These are phyloP conservation scores for Brassica carinata DNA, from an alignment of 345 rosid species.

Conservation along the genomic window DNA sequence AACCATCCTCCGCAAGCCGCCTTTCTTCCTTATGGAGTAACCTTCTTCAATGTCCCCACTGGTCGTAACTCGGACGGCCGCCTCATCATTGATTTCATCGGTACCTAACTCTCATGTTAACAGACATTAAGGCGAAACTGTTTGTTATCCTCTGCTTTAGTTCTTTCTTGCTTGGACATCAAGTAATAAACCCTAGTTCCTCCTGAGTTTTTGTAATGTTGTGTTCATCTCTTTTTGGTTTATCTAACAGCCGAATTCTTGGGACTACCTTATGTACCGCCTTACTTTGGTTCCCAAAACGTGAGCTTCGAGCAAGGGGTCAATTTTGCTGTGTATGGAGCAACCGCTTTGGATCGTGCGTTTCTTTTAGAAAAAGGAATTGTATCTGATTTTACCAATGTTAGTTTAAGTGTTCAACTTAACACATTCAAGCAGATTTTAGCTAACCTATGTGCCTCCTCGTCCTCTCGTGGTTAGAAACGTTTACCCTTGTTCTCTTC, in stretches of 20 bases:
- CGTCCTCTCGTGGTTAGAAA: conserved; percentile 38
- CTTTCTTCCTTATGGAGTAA: conserved; percentile 49
- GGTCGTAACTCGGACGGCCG: conserved; percentile 60
- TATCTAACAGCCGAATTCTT: conserved; percentile 43
- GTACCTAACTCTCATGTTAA: conserved; percentile 25
- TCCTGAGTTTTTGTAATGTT: background rate
- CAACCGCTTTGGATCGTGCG: conserved; percentile 46
- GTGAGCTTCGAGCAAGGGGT: conserved; percentile 44
- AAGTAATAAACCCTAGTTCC: conserved; percentile 1
- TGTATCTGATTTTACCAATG: conserved; percentile 25
- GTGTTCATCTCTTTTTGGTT: background rate
- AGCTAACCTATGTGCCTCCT: conserved; percentile 40
- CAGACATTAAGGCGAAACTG: background rate
- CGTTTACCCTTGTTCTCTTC: background rate
- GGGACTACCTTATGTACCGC: conserved; percentile 46
- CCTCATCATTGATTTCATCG: conserved; percentile 57
- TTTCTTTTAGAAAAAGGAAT: conserved; percentile 44
- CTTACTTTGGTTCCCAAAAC: conserved; percentile 40
- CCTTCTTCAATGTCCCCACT: conserved; percentile 49
- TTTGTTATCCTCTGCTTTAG: background rate
- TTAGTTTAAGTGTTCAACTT: conserved; percentile 47
- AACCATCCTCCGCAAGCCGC: conserved; percentile 28
- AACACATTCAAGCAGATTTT: conserved; percentile 43
- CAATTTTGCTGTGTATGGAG: conserved; percentile 60
- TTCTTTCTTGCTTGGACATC: background rate